A percentile compares a stretch with the other conserved stretches of the same genome.
Conservation (phyloP, 2,329 filamentous ascomycete species). For the Alternaria arborescens region DNA sequence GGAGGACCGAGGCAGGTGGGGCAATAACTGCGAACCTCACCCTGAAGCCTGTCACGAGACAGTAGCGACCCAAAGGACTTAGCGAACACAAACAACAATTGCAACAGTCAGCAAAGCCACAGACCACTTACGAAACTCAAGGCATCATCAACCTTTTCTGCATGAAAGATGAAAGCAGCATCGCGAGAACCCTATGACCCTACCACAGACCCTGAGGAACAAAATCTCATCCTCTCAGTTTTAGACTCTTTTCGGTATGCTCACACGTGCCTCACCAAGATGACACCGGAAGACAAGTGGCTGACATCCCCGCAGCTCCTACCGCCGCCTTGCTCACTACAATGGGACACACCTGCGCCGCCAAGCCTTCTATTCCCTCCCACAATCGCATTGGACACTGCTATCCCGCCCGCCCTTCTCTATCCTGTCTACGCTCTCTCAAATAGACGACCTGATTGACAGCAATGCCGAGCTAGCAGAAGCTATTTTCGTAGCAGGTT, state of each 20-base stretch:
- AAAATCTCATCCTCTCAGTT: constrained; percentile 78
- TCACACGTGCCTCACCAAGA: background rate
- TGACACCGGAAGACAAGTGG: too few species aligned
- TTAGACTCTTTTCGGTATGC: constrained; percentile 86
- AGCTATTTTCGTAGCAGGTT: constrained; percentile 69
- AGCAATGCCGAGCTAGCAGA: constrained; percentile 84
- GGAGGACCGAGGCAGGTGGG: constrained; percentile 6
- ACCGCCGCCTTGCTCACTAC: constrained; percentile 83
- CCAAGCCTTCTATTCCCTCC: constrained; percentile 91
- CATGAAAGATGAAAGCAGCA: constrained; percentile 36
- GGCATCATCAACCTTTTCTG: background rate
- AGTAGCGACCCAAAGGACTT: background rate
- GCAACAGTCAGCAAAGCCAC: background rate
- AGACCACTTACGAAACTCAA: background rate
- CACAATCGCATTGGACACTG: constrained; percentile 82
- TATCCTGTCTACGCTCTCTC: constrained; percentile 78
- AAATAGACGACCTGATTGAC: constrained; percentile 88
- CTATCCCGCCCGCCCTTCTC: constrained; percentile 84
- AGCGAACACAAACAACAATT: background rate
- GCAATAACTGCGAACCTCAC: constrained; percentile 9
- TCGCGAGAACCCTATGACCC: constrained; percentile 72
- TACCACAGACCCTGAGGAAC: constrained; percentile 79
- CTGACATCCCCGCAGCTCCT: constrained; percentile 67
- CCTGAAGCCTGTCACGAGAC: background rate
- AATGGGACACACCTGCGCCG: constrained; percentile 91